Base-by-base conservation (phyloP, 768 basidiomycete species). In the Macrolepiota albuminosa region DNA sequence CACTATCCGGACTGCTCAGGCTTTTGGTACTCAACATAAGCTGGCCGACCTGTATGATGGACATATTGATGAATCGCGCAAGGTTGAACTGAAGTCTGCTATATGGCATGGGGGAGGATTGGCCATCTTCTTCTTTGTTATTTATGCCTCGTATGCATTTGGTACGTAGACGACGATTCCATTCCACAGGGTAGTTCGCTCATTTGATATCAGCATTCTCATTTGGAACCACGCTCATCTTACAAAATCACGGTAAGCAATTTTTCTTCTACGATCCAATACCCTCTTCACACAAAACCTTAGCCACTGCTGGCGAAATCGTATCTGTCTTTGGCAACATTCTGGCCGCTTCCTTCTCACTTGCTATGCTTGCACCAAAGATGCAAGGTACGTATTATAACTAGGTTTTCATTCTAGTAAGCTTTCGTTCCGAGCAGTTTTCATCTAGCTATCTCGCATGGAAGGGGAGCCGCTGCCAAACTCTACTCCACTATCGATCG, bases 291-390 rank as follows among this genome's bases (percentile, higher is more conserved):
- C 60, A 29, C 34, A 31, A 37, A 58, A 40, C 57, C 65, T 3
- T 60, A 87, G 88, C 86, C 24, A 76, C 76, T 47, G 76, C 88
- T 9, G 95, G 93, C 11, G 66, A 78, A 18, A 84, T 97, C 57
- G 82, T 97, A 57, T 96, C 90, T 65, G 93, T 94, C 46, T 84
- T 95, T 72, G 74, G 91, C 64, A 80, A 90, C 48, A 86, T 95
- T 67, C 74, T 95, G 45, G 93, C 94, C 66, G 95, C 94, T 67
- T 91, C 93, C 1, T 95, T 98, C 79, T 93, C 92, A 16, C 78
- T 95, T 56, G 90, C 87, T 4, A 67, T 91, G 68, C 74, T 97
- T 56, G 89, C 91, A 1, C 96, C 96, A 1, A 93, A 97, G 70
- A 77, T 95, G 76, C 89, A 91, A 83, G 87, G 88, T 85, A 52